phyloP scores from a whole-genome alignment of 345 rosid species.

The Dipteronia sinensis region DNA sequence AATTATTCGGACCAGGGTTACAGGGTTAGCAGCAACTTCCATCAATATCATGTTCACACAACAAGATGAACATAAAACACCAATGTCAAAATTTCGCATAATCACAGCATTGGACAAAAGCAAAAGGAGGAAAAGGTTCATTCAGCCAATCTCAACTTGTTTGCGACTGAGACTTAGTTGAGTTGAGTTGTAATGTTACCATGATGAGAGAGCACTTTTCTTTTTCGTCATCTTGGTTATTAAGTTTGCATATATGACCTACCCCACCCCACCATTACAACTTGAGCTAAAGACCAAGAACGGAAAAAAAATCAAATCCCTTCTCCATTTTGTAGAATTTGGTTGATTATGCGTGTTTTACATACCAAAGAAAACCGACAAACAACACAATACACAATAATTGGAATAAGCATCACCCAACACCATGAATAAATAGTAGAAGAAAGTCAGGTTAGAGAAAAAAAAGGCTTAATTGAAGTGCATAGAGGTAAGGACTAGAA shows the following conservation, averaged over 20 bases:
- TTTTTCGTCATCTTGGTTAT: background rate
- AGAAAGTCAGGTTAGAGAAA: background rate
- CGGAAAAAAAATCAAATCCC: background rate
- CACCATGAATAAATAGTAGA: background rate
- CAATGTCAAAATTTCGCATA: background rate
- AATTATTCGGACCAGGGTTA: background rate
- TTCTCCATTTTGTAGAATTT: background rate
- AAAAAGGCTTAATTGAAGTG: background rate
- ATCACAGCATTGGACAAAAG: slow-evolving; percentile 3
- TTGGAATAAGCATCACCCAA: background rate
- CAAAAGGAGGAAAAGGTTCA: background rate
- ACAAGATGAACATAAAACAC: background rate
- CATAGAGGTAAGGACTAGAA: background rate
- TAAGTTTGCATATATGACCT: background rate
- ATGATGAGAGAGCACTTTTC: background rate
- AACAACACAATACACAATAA: background rate
- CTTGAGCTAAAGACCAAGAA: background rate
- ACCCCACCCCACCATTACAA: background rate
- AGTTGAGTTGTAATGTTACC: background rate
- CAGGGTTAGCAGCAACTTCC: background rate
- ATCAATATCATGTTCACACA: slow-evolving; percentile 4
- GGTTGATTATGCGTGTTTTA: slow-evolving; percentile 1
- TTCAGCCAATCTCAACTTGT: background rate
- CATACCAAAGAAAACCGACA: slow-evolving; percentile 6
- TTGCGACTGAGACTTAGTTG: background rate